phyloP scores from a whole-genome alignment of 2,329 filamentous ascomycete species.

The Xylaria polymorpha region DNA sequence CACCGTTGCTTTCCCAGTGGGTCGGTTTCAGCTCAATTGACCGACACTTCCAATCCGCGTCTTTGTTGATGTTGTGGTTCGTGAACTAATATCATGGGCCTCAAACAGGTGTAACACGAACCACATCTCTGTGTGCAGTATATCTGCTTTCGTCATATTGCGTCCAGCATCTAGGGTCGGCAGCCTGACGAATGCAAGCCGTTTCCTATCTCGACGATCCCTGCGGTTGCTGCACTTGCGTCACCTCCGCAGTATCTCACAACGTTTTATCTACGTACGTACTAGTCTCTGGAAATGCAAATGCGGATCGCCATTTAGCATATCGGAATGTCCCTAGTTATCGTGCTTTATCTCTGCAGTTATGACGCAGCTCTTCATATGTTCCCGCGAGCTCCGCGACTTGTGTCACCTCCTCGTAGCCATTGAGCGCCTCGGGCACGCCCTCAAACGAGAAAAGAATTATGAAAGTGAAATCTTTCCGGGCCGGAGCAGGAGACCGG shows the following conservation, averaged over 20 bases:
- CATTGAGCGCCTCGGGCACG: conserved; percentile 36
- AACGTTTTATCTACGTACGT: conserved; percentile 11
- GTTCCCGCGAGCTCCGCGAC: conserved; percentile 37
- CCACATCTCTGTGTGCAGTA: neutral
- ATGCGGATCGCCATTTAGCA: conserved; percentile 49
- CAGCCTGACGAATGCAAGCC: conserved; percentile 17
- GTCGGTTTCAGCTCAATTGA: neutral
- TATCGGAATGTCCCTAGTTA: conserved; percentile 48
- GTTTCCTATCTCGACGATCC: neutral
- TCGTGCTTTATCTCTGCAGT: conserved; percentile 41
- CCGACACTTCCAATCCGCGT: conserved; percentile 17
- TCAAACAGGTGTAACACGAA: conserved; percentile 23
- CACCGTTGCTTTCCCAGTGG: conserved; percentile 1
- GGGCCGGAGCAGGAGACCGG: conserved; percentile 18
- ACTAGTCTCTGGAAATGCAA: conserved; percentile 41
- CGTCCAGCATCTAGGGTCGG: neutral
- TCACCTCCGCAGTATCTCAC: conserved; percentile 7
- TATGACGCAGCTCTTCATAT: conserved; percentile 44
- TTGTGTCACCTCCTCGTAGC: conserved; percentile 46
- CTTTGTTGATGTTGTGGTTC: conserved; percentile 29
- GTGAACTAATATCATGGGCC: conserved; percentile 18
- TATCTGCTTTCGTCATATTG: neutral
- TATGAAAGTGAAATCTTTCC: conserved; percentile 22
- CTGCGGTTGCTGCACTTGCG: neutral
- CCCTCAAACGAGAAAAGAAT: conserved; percentile 21